Evolutionary conservation across 2,329 filamentous ascomycete species (phyloP).

Genomic region (Bisporella sp.): DNA sequence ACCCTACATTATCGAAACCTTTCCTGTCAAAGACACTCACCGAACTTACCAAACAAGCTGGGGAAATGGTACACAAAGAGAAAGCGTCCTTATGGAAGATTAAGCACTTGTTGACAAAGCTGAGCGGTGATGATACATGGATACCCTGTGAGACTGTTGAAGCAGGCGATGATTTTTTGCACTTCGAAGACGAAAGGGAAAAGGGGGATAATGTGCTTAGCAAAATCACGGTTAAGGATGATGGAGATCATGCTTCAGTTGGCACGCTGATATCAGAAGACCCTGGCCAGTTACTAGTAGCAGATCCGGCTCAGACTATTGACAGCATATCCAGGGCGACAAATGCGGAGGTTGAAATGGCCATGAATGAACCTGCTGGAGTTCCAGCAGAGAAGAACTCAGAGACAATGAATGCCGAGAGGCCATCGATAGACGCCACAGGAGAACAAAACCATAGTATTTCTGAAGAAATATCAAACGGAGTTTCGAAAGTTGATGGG

Average conservation of each 20-base stretch:
- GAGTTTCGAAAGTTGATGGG: not conserved
- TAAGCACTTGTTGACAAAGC: slow-evolving; percentile 63
- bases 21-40: slow-evolving; percentile 69
- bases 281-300: slow-evolving; percentile 3
- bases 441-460: not conserved
- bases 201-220: slow-evolving; percentile 10
- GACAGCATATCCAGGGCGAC: not conserved
- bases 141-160: slow-evolving; percentile 53
- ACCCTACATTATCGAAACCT: slow-evolving; percentile 67
- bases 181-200: slow-evolving; percentile 30
- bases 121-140: slow-evolving; percentile 70
- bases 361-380: not conserved
- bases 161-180: slow-evolving; percentile 46
- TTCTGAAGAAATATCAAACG: not conserved
- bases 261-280: slow-evolving; percentile 20
- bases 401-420: not conserved
- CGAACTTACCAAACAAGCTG: slow-evolving; percentile 62
- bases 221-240: slow-evolving; percentile 17
- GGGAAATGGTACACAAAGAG: slow-evolving; percentile 68
- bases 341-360: not conserved
- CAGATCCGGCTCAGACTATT: slow-evolving; percentile 7
- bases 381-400: not conserved
- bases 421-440: not conserved
- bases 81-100: slow-evolving; percentile 66
- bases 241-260: slow-evolving; percentile 20